A percentile compares a stretch with the other conserved stretches of the same genome.
Conservation (phyloP, 1,139 yeast genomes). For the Taiozyma sp. region DNA sequence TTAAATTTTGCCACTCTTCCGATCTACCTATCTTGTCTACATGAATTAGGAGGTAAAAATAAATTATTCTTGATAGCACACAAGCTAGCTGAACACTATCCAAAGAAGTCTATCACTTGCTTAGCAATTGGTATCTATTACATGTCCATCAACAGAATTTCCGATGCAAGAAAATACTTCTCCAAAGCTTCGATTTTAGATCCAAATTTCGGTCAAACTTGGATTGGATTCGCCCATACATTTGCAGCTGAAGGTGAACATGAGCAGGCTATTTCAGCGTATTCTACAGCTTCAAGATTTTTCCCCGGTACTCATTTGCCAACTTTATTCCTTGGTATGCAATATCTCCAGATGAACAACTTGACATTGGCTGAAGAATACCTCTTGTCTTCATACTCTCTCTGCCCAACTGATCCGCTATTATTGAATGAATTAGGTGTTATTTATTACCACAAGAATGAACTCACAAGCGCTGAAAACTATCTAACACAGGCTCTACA, state of each 20-base stretch:
- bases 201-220: constrained; percentile 91
- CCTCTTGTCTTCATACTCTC: constrained; percentile 63
- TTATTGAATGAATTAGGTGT: constrained; percentile 91
- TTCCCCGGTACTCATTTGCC: constrained; percentile 96
- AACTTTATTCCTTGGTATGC: constrained; percentile 90
- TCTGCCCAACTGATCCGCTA: constrained; percentile 83
- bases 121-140: constrained; percentile 90
- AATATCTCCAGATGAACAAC: constrained; percentile 84
- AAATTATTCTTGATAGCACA: constrained; percentile 79
- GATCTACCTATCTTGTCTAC: constrained; percentile 74
- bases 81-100: constrained; percentile 79
- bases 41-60: constrained; percentile 80
- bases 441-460: constrained; percentile 70
- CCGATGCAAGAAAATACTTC: constrained; percentile 84
- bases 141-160: constrained; percentile 61
- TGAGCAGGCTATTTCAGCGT: constrained; percentile 96
- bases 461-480: constrained; percentile 62
- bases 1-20: constrained; percentile 74
- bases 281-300: constrained; percentile 89
- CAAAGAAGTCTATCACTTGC: constrained; percentile 85
- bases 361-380: constrained; percentile 83
- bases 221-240: constrained; percentile 98
- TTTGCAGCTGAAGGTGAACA: constrained; percentile 98
- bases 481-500: constrained; percentile 68
- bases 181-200: constrained; percentile 85